Evolutionary conservation across 345 rosid species (phyloP).

Genomic region (Barbarea vulgaris): DNA sequence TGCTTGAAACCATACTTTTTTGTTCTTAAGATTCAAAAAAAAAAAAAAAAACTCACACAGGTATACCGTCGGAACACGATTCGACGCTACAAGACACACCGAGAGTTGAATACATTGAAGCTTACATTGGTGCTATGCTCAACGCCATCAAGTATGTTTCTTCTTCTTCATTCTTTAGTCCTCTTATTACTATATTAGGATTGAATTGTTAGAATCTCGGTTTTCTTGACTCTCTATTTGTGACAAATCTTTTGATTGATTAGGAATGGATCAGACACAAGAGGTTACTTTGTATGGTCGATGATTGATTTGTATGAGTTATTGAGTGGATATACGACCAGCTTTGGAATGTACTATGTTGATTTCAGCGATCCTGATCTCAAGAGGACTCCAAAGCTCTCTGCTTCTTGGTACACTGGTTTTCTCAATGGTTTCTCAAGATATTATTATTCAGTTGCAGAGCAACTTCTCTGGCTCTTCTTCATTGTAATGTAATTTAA

Average conservation of each 20-base stretch:
- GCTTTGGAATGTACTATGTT: slow-evolving; percentile 48
- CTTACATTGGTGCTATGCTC: slow-evolving; percentile 46
- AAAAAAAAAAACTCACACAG: slow-evolving; percentile 15
- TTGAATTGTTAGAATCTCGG: too few relatives aligned
- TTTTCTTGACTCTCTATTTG: background rate
- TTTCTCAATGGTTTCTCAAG: slow-evolving; percentile 47
- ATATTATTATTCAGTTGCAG: background rate
- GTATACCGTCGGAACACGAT: slow-evolving; percentile 22
- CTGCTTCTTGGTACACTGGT: slow-evolving; percentile 54
- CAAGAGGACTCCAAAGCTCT: slow-evolving; percentile 53
- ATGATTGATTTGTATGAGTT: slow-evolving; percentile 51
- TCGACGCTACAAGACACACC: slow-evolving; percentile 43
- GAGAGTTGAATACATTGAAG: slow-evolving; percentile 42
- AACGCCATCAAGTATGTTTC: slow-evolving; percentile 47
- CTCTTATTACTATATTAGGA: background rate
- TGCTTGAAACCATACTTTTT: background rate
- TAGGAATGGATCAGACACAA: slow-evolving; percentile 57
- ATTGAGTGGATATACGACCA: slow-evolving; percentile 28
- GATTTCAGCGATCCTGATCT: slow-evolving; percentile 49
- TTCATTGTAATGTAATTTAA: slow-evolving; percentile 11
- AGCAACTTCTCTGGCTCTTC: slow-evolving; percentile 12
- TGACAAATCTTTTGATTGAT: background rate
- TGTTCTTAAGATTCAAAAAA: background rate
- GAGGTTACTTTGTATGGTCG: slow-evolving; percentile 62
- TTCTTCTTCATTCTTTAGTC: background rate